Evolutionary conservation across 805 yeast species (phyloP), one percentile per base, ranked within the genome.

Genomic region (Kockiozyma suomiensis): DNA sequence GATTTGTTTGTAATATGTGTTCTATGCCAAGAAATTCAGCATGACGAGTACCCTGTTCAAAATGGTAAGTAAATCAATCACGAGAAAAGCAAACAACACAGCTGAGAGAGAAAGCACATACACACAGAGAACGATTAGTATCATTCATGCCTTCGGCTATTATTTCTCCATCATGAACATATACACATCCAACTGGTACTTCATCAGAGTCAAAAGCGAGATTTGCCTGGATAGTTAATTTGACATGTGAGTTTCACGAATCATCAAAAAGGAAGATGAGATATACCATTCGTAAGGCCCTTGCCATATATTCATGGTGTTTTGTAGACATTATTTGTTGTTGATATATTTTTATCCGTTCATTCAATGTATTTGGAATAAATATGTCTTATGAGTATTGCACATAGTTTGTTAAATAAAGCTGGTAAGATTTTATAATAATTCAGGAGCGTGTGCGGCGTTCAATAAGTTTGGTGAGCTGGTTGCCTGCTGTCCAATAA

Each of bases 1-100:
- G 70, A 46, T 73, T 72, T 33, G 73, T 69, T 3, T 70, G 64
- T 38, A 80, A 72, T 7, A 87, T 81, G 30, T 74, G 71, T 47
- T 84, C 84, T 15, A 90, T 85, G 0, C 93, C 97, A 59, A 87
- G 79, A 66, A 94, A 87, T 72, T 93, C 99, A 1, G 99, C 98
- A 72, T 93, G 99, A 43, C 88, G 80, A 1, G 93, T 89, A 1
- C 98, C 97, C 70, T 69, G 19, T 41, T 41, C 12, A 33, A 23
- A 15, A 5, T 13, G 2, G 21, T 38, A 10, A 3, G 19, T 21
- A 17, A 17, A 37, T 10, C 21, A n/a, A 2, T 17, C 3, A 21
- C 19, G 8, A n/a, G 17, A 7, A 2, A n/a, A 13, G 7, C 2
- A 4, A 15, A 13, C n/a, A n/a, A n/a, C n/a, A n/a, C n/a, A n/a